Evolutionary conservation across 106 monocot species (phyloP), one percentile per base, ranked within the genome.

Genomic region (Acorus gramineus): DNA sequence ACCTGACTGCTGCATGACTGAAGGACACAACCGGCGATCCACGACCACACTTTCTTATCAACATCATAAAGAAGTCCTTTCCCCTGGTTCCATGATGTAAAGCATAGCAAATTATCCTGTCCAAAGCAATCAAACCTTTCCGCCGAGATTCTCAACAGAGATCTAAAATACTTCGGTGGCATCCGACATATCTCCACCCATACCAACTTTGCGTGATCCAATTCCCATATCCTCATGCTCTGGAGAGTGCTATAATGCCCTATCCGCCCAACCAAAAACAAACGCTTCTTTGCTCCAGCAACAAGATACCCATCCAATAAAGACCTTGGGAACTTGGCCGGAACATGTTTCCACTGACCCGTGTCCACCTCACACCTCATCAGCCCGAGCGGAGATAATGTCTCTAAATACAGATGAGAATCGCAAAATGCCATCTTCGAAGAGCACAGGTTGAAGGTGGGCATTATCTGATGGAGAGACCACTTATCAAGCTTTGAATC

Each of bases 351-450:
- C 90, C 90, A 90, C 42, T 61, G 62, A 11, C 86, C 90, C 8
- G 49, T 66, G 70, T 86, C 86, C 12, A 86, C 71, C 45, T 58
- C 48, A 69, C 83, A 90, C 80, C 86, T 81, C 90, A 90, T 86
- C 65, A 90, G 73, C 12, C 90, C 90, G 67, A 86, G 78, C 0
- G 90, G 90, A 45, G 85, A 86, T 49, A 90, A 77, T 6, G 90
- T 90, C 71, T 90, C 90, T 45, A 90, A 50, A 65, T 83, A 90
- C 46, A 90, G 60, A 59, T 78, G 63, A 2, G 86, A 86, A 68
- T 90, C 83, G 64, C 90, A 90, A 78, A 90, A 90, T 9, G 90
- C 86, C 86, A 86, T 90, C 61, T 90, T 90, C 4, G 90, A 90
- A 5, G 90, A 90, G 57, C 86, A 90, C 4, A 86, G 69, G 65